Conservation (phyloP, 441 rosid species). For the Raphanus hybrid region DNA sequence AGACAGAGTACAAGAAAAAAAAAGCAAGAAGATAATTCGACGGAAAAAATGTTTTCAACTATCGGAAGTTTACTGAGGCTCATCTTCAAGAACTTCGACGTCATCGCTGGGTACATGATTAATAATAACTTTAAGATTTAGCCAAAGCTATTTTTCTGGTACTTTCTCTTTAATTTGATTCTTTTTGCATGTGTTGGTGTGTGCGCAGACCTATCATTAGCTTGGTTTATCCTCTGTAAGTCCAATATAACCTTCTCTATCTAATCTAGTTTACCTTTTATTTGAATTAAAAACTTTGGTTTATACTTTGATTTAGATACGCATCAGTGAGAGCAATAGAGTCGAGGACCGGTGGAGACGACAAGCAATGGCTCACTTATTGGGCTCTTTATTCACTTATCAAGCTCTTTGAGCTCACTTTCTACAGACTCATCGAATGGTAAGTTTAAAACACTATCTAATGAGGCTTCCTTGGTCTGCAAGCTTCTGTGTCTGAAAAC, state of each 20-base stretch:
- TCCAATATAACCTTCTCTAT: not conserved
- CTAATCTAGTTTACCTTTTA: not conserved
- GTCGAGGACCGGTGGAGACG: conserved; percentile 75
- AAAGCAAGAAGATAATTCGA: conserved; percentile 5
- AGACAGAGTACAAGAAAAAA: not conserved
- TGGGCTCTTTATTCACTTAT: conserved; percentile 94
- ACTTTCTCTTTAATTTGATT: not conserved
- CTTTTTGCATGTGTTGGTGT: conserved; percentile 12
- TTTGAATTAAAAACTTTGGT: not conserved
- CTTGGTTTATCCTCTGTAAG: conserved; percentile 94
- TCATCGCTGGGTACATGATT: conserved; percentile 70
- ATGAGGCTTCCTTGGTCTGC: conserved; percentile 8
- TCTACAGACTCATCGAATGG: conserved; percentile 79
- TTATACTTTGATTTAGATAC: conserved; percentile 50
- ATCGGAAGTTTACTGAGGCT: conserved; percentile 69
- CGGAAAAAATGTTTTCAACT: conserved; percentile 44
- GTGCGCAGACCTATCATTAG: conserved; percentile 84
- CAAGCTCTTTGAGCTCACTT: conserved; percentile 85
- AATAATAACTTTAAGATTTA: not conserved
- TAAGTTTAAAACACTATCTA: conserved; percentile 21
- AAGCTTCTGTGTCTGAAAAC: not conserved
- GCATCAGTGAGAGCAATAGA: conserved; percentile 92
- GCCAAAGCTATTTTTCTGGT: not conserved
- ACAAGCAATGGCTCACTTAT: conserved; percentile 94
- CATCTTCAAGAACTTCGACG: conserved; percentile 77